Base-by-base conservation (phyloP, 352 stramenopile species). In the Phytophthora litchii region DNA sequence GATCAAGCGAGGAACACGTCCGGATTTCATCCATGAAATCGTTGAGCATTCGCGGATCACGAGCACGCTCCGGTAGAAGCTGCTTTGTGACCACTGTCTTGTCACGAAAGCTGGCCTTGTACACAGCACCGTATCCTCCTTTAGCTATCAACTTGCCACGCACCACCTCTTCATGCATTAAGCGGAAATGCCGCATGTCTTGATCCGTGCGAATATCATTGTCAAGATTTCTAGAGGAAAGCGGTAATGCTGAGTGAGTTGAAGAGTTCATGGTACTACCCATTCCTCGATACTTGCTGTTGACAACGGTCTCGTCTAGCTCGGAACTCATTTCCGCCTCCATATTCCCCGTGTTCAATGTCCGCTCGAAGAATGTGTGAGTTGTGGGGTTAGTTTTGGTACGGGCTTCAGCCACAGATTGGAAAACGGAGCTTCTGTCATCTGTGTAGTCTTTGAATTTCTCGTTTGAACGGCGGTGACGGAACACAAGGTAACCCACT, bases 171-270 rank as follows among this genome's bases (percentile, higher is more conserved):
- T 76, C 64, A 2, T 77, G 60, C 20, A 78, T 58, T 31, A 92
- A 43, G 1, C 79, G 80, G 48, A 74, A 88, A 27, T 72, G 64
- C 27, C 76, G 64, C 54, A 92, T 67, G 12, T 76, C 50, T 17
- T 81, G 69, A 32, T 92, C 83, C 11, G 73, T 90, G 1, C 83
- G 81, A n/a, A 93, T 80, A 45, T 93, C 83, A 23, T 89, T 86
- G 16, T 64, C 44, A 4, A 86, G 38, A 37, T 81, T 46, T 14
- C 32, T 72, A 2, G 41, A 49, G 0, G 63, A 60, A 20, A 64
- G 21, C 23, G 58, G 34, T 7, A 12, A 20, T 17, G 16, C 45
- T n/a, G 54, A 70, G 5, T 12, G 42, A 32, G 37, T 60, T 12
- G 54, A 64, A 20, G 52, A 68, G n/a, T 23, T 52, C 23, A 54